These are phyloP conservation scores for Corynascus novoguineensis DNA, from an alignment of 495 filamentous ascomycete species.

Conservation along the genomic window DNA sequence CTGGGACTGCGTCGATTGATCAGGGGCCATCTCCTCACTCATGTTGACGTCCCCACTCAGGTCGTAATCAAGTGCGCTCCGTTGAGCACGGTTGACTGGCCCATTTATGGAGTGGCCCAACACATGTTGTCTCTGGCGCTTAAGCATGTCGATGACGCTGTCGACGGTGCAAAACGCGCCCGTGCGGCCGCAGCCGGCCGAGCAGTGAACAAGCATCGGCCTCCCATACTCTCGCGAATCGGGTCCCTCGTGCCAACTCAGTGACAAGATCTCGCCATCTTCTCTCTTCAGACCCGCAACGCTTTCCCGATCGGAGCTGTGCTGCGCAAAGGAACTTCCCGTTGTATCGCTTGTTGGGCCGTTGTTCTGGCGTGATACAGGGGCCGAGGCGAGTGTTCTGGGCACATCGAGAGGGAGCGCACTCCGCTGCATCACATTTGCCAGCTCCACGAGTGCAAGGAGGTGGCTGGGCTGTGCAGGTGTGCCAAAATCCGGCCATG, in stretches of 20 bases:
- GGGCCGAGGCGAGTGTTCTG: constrained; percentile 33
- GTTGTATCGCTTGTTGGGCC: neutral
- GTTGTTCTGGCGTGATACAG: constrained; percentile 12
- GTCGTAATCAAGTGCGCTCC: constrained; percentile 12
- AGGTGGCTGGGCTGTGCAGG: constrained; percentile 85
- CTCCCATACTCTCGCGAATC: constrained; percentile 48
- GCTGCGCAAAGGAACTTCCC: constrained; percentile 3
- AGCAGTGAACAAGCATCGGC: constrained; percentile 90
- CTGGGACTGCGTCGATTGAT: neutral
- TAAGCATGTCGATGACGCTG: constrained; percentile 87
- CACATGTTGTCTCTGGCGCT: constrained; percentile 56
- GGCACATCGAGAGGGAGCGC: constrained; percentile 36
- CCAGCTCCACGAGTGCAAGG: constrained; percentile 79
- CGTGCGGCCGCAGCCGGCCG: constrained; percentile 89
- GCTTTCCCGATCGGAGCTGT: neutral
- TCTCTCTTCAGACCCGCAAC: constrained; percentile 2
- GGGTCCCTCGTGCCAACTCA: constrained; percentile 46
- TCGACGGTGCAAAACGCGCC: constrained; percentile 97
- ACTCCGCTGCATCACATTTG: constrained; percentile 56
- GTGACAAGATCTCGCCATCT: constrained; percentile 15
- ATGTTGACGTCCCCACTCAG: constrained; percentile 43
- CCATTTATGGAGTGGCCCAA: neutral
- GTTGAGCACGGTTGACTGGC: neutral
- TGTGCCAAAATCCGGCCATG: constrained; percentile 94
- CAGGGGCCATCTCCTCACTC: constrained; percentile 13